phyloP scores from a whole-genome alignment of 768 basidiomycete species.

The Mycena filopes region DNA sequence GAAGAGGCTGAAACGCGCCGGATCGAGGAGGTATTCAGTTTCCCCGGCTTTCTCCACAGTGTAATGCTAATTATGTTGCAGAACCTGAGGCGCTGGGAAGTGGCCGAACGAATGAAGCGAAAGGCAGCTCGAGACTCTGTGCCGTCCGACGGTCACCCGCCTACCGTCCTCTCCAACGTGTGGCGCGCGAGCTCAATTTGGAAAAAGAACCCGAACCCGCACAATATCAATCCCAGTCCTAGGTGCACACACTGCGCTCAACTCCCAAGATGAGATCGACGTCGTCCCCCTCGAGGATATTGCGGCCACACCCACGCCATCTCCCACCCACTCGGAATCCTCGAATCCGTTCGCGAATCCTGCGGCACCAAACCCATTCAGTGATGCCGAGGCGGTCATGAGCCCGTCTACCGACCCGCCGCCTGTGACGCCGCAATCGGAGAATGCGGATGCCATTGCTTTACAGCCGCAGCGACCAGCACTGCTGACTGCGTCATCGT shows the following conservation, averaged over 20 bases:
- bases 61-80: constrained; percentile 43
- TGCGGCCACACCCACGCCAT: constrained; percentile 51
- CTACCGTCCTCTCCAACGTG: constrained; percentile 66
- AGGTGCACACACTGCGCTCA: constrained; percentile 56
- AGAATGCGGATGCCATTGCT: constrained; percentile 18
- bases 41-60: constrained; percentile 3
- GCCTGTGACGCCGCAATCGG: constrained; percentile 26
- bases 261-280: constrained; percentile 65
- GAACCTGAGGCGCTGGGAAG: constrained; percentile 84
- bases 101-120: constrained; percentile 78
- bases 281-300: constrained; percentile 66
- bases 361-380: constrained; percentile 60
- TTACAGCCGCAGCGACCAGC: constrained; percentile 35
- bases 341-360: constrained; percentile 64
- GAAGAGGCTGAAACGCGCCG: constrained; percentile 74
- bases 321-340: constrained; percentile 48
- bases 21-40: constrained; percentile 71
- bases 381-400: constrained; percentile 48
- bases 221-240: constrained; percentile 41
- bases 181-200: constrained; percentile 70
- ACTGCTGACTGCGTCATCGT: constrained; percentile 37
- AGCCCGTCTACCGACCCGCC: constrained; percentile 36
- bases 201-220: constrained; percentile 46
- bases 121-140: constrained; percentile 74
- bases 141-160: constrained; percentile 39